Evolutionary conservation across 1,284 basidiomycete species (phyloP).

Genomic region (Sanghuangporus weigelae): DNA sequence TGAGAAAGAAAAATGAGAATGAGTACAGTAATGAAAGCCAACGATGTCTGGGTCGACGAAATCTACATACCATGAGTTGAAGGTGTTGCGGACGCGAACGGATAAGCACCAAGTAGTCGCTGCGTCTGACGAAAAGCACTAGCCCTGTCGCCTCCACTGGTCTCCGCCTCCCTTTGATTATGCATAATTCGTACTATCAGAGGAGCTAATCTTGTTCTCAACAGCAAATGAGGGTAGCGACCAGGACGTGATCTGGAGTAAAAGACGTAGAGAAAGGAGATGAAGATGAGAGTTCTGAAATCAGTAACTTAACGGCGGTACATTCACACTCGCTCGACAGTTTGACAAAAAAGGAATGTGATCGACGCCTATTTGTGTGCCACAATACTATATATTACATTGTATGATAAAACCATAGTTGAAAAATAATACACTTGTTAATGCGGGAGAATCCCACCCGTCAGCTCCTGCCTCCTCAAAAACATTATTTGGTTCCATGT

Average conservation of each 20-base stretch:
- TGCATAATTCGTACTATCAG: background rate
- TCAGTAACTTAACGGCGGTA: no score
- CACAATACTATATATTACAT: background rate
- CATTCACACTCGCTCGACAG: background rate
- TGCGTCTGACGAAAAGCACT: constrained; percentile 29
- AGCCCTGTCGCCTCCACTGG: background rate
- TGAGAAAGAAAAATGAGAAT: background rate
- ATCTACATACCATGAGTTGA: constrained; percentile 52
- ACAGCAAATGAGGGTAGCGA: background rate
- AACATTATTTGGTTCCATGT: no score
- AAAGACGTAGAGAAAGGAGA: no score
- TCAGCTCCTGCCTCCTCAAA: no score
- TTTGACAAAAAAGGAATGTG: background rate
- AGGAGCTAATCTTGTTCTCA: background rate
- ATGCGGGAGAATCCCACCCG: no score
- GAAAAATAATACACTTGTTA: no score
- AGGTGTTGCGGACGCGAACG: constrained; percentile 64
- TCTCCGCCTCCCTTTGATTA: background rate
- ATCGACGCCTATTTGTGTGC: background rate
- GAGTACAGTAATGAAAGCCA: constrained; percentile 5
- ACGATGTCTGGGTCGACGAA: constrained; percentile 17
- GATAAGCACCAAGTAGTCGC: constrained; percentile 55
- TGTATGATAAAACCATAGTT: background rate
- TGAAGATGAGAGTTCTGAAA: no score
- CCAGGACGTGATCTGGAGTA: no score